Evolutionary conservation across 2,329 filamentous ascomycete species (phyloP).

Genomic region (Epichloe uncinata): DNA sequence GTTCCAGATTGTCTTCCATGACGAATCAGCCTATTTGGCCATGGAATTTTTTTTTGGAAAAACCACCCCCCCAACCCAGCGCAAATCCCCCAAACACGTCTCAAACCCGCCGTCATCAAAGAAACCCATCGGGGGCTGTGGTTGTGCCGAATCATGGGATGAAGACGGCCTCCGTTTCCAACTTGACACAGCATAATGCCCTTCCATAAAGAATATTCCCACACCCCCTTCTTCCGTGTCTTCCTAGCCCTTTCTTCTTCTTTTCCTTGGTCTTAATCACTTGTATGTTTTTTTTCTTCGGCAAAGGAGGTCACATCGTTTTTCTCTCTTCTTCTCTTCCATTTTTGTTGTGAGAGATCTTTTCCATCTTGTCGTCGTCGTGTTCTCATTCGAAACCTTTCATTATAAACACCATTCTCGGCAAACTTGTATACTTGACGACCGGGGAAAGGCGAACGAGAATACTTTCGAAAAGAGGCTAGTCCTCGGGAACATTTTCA

Average conservation of each 20-base stretch:
- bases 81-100: neutral
- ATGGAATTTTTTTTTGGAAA: too few species aligned
- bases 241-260: too few species aligned
- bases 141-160: too few species aligned
- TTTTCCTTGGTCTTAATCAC: too few species aligned
- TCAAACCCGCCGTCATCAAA: neutral
- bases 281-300: neutral
- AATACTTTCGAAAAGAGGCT: slow-evolving; percentile 23
- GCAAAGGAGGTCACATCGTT: neutral
- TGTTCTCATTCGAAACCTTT: neutral
- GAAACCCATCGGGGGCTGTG: too few species aligned
- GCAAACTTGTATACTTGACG: neutral
- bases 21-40: too few species aligned
- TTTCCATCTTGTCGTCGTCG: neutral
- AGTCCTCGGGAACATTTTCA: slow-evolving; percentile 23
- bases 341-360: neutral
- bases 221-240: too few species aligned
- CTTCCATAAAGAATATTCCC: too few species aligned
- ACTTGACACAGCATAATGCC: too few species aligned
- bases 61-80: neutral
- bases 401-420: too few species aligned
- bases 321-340: neutral
- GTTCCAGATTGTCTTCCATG: too few species aligned
- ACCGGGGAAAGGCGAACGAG: neutral
- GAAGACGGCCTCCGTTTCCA: too few species aligned